These are phyloP conservation scores for Ricinus communis DNA, from an alignment of 345 rosid species.

Conservation along the genomic window DNA sequence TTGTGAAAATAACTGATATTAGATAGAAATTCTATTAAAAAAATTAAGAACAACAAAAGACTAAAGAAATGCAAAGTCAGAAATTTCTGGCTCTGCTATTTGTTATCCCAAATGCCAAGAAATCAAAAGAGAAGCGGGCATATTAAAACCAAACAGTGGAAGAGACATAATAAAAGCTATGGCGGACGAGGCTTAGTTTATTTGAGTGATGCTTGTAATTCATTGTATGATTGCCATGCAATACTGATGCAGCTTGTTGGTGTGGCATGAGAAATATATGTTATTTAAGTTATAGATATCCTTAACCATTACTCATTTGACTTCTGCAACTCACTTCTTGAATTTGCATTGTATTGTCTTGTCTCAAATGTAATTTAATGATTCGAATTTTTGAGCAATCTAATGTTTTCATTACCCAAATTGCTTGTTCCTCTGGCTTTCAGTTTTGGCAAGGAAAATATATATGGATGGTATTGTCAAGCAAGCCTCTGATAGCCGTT, in stretches of 20 bases:
- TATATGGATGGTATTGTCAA: conserved; percentile 73
- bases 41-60: not conserved
- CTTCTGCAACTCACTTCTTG: not conserved
- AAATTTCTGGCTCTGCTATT: not conserved
- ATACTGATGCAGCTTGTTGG: not conserved
- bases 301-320: not conserved
- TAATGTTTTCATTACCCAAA: not conserved
- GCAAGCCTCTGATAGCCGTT: conserved; percentile 79
- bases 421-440: conserved; percentile 28
- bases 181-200: not conserved
- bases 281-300: not conserved
- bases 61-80: not conserved
- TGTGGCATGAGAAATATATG: not conserved
- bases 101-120: not conserved
- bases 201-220: not conserved
- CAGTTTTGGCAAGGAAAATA: conserved; percentile 81
- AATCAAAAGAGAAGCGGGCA: not conserved
- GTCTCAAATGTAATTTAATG: not conserved
- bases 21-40: not conserved
- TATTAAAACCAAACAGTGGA: not conserved
- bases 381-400: not conserved
- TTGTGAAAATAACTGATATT: not conserved
- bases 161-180: not conserved
- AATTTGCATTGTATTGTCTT: not conserved
- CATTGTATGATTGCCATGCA: not conserved